phyloP scores from a whole-genome alignment of 1,139 yeast genomes.

The Geotrichum histeridarum region DNA sequence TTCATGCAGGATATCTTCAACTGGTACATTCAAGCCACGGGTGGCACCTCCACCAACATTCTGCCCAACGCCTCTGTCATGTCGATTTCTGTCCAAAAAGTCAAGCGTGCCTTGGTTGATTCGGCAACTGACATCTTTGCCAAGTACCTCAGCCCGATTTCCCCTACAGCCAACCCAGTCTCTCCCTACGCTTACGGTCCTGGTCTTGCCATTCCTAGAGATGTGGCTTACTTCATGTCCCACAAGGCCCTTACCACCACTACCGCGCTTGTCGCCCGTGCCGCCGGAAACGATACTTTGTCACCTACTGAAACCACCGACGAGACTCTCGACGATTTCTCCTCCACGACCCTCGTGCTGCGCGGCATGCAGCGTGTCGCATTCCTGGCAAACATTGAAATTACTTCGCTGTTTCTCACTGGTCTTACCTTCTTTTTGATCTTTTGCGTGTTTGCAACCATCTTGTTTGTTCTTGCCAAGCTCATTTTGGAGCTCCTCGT shows the following conservation, averaged over 20 bases:
- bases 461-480: conserved; percentile 63
- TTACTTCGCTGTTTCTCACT: conserved; percentile 79
- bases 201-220: conserved; percentile 10
- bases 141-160: conserved; percentile 9
- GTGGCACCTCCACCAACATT: conserved; percentile 77
- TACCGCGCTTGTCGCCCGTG: not conserved
- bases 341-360: conserved; percentile 67
- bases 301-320: conserved; percentile 52
- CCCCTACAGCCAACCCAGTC: not conserved
- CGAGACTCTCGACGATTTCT: conserved; percentile 53
- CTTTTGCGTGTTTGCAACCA: conserved; percentile 65
- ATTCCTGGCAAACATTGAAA: conserved; percentile 74
- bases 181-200: not conserved
- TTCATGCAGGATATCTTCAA: conserved; percentile 82
- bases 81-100: conserved; percentile 46
- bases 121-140: not conserved
- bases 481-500: conserved; percentile 67
- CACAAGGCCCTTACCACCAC: conserved; percentile 11
- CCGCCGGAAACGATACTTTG: conserved; percentile 19
- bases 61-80: conserved; percentile 51
- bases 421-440: conserved; percentile 81
- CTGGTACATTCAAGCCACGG: conserved; percentile 97
- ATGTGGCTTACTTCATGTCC: conserved; percentile 19
- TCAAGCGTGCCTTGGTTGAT: conserved; percentile 9
- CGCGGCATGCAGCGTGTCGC: conserved; percentile 93